These are phyloP conservation scores for Globisporangium canariense DNA, from an alignment of 352 stramenopile genomes.

Conservation along the genomic window DNA sequence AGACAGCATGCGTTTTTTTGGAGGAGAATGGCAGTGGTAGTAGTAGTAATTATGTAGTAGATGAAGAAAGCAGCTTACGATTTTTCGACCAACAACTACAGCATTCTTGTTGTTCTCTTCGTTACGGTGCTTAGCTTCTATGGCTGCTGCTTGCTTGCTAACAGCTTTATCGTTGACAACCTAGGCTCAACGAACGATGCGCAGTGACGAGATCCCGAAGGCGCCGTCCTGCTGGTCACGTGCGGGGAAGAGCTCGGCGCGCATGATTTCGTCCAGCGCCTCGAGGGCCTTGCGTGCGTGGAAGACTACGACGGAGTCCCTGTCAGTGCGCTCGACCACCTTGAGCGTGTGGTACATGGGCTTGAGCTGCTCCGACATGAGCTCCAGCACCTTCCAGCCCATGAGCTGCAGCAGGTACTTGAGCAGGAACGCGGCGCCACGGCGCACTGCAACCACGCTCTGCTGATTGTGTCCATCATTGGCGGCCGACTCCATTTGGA, in stretches of 20 bases:
- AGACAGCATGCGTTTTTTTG: background rate
- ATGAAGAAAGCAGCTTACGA: background rate
- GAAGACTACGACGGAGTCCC: slow-evolving; percentile 61
- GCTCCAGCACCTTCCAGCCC: slow-evolving; percentile 69
- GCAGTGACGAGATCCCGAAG: slow-evolving; percentile 41
- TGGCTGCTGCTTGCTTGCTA: no score
- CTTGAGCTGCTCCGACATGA: slow-evolving; percentile 68
- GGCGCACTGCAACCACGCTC: slow-evolving; percentile 56
- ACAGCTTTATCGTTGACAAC: background rate
- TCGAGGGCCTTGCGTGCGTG: slow-evolving; percentile 55
- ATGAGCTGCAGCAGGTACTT: slow-evolving; percentile 75
- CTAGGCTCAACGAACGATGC: slow-evolving; percentile 35
- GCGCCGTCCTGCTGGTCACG: slow-evolving; percentile 32
- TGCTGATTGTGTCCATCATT: background rate
- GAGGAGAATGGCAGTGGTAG: background rate
- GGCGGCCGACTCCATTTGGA: slow-evolving; percentile 56
- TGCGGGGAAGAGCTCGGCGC: slow-evolving; percentile 61
- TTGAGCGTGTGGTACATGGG: slow-evolving; percentile 79
- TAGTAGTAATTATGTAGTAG: background rate
- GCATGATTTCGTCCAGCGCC: slow-evolving; percentile 65
- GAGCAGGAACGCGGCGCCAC: slow-evolving; percentile 73
- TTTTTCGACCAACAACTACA: background rate
- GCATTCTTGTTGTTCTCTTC: background rate
- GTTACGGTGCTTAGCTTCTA: background rate
- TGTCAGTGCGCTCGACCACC: slow-evolving; percentile 56